Percentiles rank a stretch among this genome's conserved stretches.
Evolutionary conservation across 768 basidiomycete genomes (phyloP).

Genomic region (Collybia sp.): DNA sequence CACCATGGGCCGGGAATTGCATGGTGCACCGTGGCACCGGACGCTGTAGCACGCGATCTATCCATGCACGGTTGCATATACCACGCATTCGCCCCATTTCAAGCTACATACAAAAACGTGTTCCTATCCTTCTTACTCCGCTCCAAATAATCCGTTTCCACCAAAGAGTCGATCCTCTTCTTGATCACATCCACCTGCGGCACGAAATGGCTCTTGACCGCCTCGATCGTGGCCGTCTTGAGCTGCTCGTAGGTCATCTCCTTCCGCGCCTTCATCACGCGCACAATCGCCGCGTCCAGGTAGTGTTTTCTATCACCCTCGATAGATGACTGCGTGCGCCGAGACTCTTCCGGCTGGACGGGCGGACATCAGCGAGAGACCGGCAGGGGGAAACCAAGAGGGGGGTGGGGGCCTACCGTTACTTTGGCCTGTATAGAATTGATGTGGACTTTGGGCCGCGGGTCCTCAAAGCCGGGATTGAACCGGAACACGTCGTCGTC

Average conservation of each 20-base stretch:
- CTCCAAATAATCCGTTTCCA: constrained; percentile 84
- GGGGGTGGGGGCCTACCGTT: constrained; percentile 48
- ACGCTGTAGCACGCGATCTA: no score
- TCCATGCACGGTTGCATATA: no score
- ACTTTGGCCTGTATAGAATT: constrained; percentile 95
- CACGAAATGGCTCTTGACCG: constrained; percentile 83
- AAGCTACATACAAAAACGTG: constrained; percentile 79
- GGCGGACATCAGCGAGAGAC: constrained; percentile 1
- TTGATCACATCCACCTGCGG: constrained; percentile 86
- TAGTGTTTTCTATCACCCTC: constrained; percentile 83
- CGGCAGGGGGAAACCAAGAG: background rate
- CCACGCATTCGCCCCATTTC: no score
- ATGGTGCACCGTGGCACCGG: no score
- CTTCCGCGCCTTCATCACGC: constrained; percentile 93
- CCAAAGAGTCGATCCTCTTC: constrained; percentile 72
- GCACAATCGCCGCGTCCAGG: constrained; percentile 93
- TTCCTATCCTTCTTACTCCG: constrained; percentile 70
- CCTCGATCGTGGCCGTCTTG: constrained; percentile 78
- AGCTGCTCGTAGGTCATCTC: constrained; percentile 76
- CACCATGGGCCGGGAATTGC: no score
- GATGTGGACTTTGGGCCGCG: constrained; percentile 79
- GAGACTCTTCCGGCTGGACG: constrained; percentile 78
- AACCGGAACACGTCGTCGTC: constrained; percentile 75
- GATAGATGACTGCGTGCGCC: constrained; percentile 76
- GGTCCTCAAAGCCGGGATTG: constrained; percentile 80